Evolutionary conservation across 768 basidiomycete species (phyloP).

Genomic region (Pleurotus cornucopiae): DNA sequence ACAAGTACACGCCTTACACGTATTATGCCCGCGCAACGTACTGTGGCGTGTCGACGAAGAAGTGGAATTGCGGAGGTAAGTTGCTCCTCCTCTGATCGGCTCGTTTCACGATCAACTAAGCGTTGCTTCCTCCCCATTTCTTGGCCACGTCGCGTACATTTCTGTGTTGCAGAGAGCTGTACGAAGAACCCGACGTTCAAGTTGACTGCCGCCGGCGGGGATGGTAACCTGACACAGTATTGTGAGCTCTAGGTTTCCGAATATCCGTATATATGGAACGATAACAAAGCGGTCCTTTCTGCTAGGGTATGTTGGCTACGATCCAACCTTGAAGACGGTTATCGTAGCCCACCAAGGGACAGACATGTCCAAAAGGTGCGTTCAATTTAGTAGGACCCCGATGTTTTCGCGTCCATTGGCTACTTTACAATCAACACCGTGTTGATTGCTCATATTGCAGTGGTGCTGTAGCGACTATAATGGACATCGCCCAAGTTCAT

Average conservation of each 20-base stretch:
- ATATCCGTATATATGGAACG: too few species aligned
- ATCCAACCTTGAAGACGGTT: slow-evolving; percentile 28
- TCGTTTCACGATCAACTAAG: too few species aligned
- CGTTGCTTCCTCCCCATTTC: background rate
- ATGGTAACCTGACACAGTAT: slow-evolving; percentile 31
- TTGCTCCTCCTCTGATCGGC: background rate
- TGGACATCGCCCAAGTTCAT: slow-evolving; percentile 22
- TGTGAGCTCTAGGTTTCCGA: slow-evolving; percentile 22
- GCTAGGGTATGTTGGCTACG: slow-evolving; percentile 24
- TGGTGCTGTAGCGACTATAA: slow-evolving; percentile 33
- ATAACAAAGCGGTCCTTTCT: too few species aligned
- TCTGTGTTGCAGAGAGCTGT: background rate
- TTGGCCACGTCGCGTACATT: background rate
- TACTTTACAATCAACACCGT: background rate
- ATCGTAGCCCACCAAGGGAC: slow-evolving; percentile 44
- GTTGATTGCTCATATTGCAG: slow-evolving; percentile 15
- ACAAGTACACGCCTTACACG: background rate
- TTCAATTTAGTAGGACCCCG: background rate
- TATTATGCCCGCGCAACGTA: slow-evolving; percentile 8
- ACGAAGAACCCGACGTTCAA: slow-evolving; percentile 17
- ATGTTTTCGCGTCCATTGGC: background rate
- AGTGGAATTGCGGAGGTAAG: slow-evolving; percentile 11
- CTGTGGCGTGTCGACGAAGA: background rate
- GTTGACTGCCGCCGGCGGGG: slow-evolving; percentile 41
- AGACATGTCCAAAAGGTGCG: slow-evolving; percentile 29